Percentiles rank a stretch among this genome's conserved stretches.
Conservation (phyloP, 495 filamentous ascomycete species). For the Penicillium argentinense region DNA sequence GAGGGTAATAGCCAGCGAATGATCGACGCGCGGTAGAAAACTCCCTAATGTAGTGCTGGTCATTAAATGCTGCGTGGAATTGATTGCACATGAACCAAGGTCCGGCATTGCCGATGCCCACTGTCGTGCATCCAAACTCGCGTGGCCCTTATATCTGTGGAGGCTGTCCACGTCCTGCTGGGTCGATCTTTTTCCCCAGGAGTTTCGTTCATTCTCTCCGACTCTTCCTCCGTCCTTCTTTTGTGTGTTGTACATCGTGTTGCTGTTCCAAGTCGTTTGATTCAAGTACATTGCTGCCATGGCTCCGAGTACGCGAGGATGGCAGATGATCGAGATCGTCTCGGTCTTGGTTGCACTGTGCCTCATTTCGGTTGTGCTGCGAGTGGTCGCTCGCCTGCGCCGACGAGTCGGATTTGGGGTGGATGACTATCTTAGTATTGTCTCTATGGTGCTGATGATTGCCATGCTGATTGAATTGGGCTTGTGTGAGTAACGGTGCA, state of each 20-base stretch:
- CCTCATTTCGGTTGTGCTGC: conserved; percentile 34
- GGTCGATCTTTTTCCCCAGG: conserved; percentile 13
- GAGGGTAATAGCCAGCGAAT: neutral
- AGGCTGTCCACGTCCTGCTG: conserved; percentile 16
- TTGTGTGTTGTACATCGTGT: conserved; percentile 1
- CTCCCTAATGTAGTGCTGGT: neutral
- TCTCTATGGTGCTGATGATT: conserved; percentile 31
- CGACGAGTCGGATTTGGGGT: conserved; percentile 36
- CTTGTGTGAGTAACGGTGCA: conserved; percentile 32
- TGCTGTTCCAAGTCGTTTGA: neutral
- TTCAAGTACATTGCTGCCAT: conserved; percentile 18
- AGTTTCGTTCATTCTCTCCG: conserved; percentile 15
- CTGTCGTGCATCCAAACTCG: conserved; percentile 1
- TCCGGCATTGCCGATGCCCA: neutral
- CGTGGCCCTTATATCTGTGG: conserved; percentile 12
- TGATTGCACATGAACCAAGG: neutral
- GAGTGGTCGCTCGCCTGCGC: conserved; percentile 38
- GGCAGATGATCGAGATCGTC: conserved; percentile 39
- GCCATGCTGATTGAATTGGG: conserved; percentile 38
- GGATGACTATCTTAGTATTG: conserved; percentile 43
- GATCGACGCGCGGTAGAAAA: neutral
- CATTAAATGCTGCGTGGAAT: neutral
- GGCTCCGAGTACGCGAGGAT: conserved; percentile 28
- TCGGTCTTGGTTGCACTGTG: conserved; percentile 38
- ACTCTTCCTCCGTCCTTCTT: conserved; percentile 4